These are phyloP conservation scores for Amanita rimosa DNA, from an alignment of 768 basidiomycete species.

Conservation along the genomic window DNA sequence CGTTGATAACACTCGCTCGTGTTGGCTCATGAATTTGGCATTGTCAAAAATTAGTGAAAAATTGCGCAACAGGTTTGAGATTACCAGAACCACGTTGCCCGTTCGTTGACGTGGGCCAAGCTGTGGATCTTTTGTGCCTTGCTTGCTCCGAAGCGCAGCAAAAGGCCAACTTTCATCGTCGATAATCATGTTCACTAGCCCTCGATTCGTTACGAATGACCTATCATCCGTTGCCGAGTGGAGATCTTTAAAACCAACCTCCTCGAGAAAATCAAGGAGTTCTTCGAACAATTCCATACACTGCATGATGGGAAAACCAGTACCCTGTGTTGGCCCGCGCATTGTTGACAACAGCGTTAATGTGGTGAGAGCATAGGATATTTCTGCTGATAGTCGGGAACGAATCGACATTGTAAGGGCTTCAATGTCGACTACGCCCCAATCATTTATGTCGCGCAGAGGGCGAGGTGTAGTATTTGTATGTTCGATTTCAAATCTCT, in stretches of 20 bases:
- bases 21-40: constrained; percentile 47
- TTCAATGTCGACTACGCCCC: constrained; percentile 86
- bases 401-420: constrained; percentile 89
- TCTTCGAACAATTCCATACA: constrained; percentile 81
- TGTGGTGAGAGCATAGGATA: constrained; percentile 85
- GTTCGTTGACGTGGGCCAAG: constrained; percentile 54
- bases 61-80: constrained; percentile 80
- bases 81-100: constrained; percentile 54
- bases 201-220: constrained; percentile 49
- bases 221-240: constrained; percentile 23
- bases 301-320: constrained; percentile 66
- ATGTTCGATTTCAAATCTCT: constrained; percentile 52
- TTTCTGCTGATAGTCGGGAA: constrained; percentile 71
- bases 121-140: constrained; percentile 37
- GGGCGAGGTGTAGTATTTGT: constrained; percentile 37
- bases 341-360: constrained; percentile 74
- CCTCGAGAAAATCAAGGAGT: constrained; percentile 77
- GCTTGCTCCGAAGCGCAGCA: constrained; percentile 36
- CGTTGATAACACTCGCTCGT: constrained; percentile 52
- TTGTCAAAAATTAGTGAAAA: constrained; percentile 72
- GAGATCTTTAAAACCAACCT: constrained; percentile 54
- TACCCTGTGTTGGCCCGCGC: constrained; percentile 49
- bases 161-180: constrained; percentile 53
- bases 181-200: constrained; percentile 45
- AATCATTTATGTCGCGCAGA: constrained; percentile 67